A percentile compares a stretch with the other conserved stretches of the same genome.
Evolutionary conservation across 495 filamentous ascomycete species (phyloP).

Genomic region (Xylaria cubensis): DNA sequence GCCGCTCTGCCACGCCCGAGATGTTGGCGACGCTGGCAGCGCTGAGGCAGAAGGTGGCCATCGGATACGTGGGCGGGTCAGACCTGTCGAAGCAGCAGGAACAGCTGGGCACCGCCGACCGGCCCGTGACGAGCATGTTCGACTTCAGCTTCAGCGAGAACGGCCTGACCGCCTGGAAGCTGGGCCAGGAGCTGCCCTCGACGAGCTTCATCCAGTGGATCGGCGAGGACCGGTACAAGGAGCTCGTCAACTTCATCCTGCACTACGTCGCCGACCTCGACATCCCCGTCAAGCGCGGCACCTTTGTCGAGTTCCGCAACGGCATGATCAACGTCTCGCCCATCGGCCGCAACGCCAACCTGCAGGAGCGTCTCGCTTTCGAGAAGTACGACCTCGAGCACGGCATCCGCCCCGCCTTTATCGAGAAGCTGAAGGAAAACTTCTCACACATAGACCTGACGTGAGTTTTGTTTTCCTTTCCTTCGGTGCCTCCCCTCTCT

Average conservation of each 20-base stretch:
- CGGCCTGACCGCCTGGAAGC: conserved; percentile 86
- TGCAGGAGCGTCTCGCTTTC: conserved; percentile 80
- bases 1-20: conserved; percentile 71
- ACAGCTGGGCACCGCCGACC: conserved; percentile 72
- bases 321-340: conserved; percentile 97
- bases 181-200: conserved; percentile 72
- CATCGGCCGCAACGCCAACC: conserved; percentile 86
- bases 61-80: conserved; percentile 89
- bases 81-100: conserved; percentile 94
- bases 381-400: conserved; percentile 77
- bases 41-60: conserved; percentile 87
- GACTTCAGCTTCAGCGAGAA: conserved; percentile 98
- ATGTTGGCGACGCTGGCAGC: conserved; percentile 80
- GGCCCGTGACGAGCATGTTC: conserved; percentile 80
- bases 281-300: conserved; percentile 88
- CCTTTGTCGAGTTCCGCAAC: conserved; percentile 95
- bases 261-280: conserved; percentile 90
- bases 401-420: conserved; percentile 73
- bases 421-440: conserved; percentile 75
- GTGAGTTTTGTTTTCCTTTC: conserved; percentile 53
- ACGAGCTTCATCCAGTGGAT: conserved; percentile 91
- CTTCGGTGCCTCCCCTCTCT: no score
- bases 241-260: conserved; percentile 82
- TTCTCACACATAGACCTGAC: conserved; percentile 86
- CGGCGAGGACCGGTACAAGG: conserved; percentile 91